phyloP scores from a whole-genome alignment of 1,284 basidiomycete species.

The Puccinia novopanici region DNA sequence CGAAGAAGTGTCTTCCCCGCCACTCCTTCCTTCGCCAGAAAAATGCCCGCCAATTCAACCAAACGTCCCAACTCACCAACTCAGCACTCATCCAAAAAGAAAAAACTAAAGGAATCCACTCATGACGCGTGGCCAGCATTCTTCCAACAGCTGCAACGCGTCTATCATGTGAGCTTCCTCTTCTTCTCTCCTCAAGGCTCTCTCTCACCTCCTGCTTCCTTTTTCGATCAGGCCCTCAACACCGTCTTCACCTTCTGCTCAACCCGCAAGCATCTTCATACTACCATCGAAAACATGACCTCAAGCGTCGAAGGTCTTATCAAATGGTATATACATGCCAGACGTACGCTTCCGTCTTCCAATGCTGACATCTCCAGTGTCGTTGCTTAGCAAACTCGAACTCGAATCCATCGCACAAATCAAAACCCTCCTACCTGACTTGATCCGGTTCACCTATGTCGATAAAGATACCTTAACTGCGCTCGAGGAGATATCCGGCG shows the following conservation, averaged over 20 bases:
- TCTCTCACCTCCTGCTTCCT: too few relatives aligned
- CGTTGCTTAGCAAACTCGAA: slow-evolving; percentile 69
- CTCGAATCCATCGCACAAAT: slow-evolving; percentile 76
- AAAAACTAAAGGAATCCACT: background rate
- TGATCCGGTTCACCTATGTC: slow-evolving; percentile 80
- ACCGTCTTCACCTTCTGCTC: slow-evolving; percentile 86
- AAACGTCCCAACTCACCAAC: background rate
- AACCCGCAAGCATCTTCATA: slow-evolving; percentile 76
- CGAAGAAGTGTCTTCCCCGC: too few relatives aligned
- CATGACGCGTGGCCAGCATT: slow-evolving; percentile 58
- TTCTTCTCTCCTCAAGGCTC: background rate
- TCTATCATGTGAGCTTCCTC: slow-evolving; percentile 57
- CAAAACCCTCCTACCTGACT: slow-evolving; percentile 81
- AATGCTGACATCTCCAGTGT: too few relatives aligned
- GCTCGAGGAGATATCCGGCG: slow-evolving; percentile 53
- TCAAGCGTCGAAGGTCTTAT: slow-evolving; percentile 75
- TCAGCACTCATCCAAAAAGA: background rate
- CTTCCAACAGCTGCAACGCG: slow-evolving; percentile 59
- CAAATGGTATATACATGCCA: slow-evolving; percentile 65
- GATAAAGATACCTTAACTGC: slow-evolving; percentile 66
- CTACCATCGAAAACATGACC: slow-evolving; percentile 74
- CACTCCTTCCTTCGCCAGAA: too few relatives aligned
- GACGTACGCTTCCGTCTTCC: background rate
- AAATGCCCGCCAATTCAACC: background rate
- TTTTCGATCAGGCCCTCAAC: slow-evolving; percentile 70